These are phyloP conservation scores for Magnaporthiopsis rhizophila DNA, from an alignment of 2,329 filamentous ascomycete genomes.

Conservation along the genomic window DNA sequence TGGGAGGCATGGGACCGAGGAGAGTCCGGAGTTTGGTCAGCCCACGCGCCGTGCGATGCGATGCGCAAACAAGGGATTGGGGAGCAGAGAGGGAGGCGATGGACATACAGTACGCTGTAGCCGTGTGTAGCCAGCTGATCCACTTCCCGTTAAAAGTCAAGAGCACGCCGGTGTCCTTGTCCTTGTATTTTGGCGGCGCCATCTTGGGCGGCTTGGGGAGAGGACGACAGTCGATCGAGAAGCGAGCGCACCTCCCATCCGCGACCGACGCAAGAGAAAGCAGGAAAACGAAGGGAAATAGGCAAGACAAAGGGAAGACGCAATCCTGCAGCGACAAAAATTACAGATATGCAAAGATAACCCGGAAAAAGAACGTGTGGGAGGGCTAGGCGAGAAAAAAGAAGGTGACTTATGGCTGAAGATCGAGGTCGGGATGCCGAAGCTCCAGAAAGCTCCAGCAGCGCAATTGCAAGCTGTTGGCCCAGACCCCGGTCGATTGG, in stretches of 20 bases:
- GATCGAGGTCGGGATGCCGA: neutral
- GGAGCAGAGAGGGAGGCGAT: neutral
- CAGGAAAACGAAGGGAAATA: neutral
- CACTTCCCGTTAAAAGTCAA: conserved; percentile 74
- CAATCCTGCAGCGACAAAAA: neutral
- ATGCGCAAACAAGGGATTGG: neutral
- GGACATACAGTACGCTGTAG: conserved; percentile 66
- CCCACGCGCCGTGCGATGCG: neutral
- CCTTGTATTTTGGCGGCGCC: conserved; percentile 43
- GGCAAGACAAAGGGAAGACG: neutral
- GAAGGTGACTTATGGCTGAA: neutral
- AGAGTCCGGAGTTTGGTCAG: neutral
- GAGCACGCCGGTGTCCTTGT: conserved; percentile 54
- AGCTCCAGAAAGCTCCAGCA: neutral
- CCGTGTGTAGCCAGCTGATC: conserved; percentile 83
- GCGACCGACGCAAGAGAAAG: neutral
- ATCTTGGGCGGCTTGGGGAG: neutral
- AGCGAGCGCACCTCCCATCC: neutral
- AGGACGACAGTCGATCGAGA: neutral
- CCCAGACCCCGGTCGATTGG: neutral
- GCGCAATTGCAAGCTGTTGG: neutral
- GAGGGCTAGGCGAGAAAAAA: neutral
- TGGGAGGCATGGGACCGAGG: conserved; percentile 22
- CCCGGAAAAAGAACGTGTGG: neutral
- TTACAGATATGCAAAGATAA: neutral